These are phyloP conservation scores for Eucalyptus regnans DNA, from an alignment of 345 rosid species.

Conservation along the genomic window DNA sequence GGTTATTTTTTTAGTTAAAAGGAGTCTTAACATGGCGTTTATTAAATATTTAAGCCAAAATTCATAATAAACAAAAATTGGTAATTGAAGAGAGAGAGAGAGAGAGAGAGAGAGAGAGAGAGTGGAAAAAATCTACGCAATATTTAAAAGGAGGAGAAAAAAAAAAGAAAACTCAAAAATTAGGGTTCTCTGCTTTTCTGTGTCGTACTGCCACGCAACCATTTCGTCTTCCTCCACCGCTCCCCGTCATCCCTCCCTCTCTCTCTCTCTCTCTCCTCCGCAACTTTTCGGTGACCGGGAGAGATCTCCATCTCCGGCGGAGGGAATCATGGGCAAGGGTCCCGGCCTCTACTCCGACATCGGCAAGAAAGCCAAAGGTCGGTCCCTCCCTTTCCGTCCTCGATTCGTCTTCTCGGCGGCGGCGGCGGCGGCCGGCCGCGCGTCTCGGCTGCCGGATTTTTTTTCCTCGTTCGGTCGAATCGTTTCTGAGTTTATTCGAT, in stretches of 20 bases:
- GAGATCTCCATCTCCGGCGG: background rate
- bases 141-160: background rate
- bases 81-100: background rate
- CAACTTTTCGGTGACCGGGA: background rate
- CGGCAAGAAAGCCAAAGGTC: constrained; percentile 92
- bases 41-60: background rate
- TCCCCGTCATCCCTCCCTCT: background rate
- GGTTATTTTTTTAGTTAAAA: background rate
- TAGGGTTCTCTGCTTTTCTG: background rate
- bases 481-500: background rate
- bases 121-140: background rate
- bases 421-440: background rate
- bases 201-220: background rate
- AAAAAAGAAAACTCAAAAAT: background rate
- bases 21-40: background rate
- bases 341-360: constrained; percentile 92
- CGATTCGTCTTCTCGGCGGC: background rate
- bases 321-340: constrained; percentile 61
- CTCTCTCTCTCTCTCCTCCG: background rate
- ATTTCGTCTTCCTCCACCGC: background rate
- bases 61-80: background rate
- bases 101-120: background rate
- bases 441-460: background rate
- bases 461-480: background rate
- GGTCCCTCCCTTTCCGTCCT: background rate